Evolutionary conservation across 345 rosid genomes (phyloP).

Genomic region (Cardamine resedifolia): DNA sequence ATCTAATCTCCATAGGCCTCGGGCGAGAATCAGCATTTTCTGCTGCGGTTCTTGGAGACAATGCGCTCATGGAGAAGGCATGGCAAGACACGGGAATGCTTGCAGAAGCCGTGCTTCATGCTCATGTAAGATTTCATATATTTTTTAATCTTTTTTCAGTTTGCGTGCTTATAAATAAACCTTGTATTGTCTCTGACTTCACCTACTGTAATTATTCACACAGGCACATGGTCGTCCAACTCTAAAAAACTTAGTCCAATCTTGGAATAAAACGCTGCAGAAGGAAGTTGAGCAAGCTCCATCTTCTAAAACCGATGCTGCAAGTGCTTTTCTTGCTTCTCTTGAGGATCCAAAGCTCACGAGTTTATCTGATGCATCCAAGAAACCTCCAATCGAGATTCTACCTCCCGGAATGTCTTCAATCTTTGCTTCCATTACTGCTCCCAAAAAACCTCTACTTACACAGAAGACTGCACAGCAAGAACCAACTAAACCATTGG

Average conservation of each 20-base stretch:
- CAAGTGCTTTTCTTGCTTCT: conserved; percentile 87
- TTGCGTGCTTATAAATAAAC: background rate
- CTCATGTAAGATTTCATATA: conserved; percentile 65
- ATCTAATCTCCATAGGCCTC: conserved; percentile 81
- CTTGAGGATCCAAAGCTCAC: conserved; percentile 88
- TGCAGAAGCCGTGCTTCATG: conserved; percentile 98
- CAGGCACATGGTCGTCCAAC: conserved; percentile 98
- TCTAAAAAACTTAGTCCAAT: conserved; percentile 76
- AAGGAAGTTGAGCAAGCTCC: conserved; percentile 81
- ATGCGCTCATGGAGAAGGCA: conserved; percentile 95
- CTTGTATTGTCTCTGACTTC: conserved; percentile 4
- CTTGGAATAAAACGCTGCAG: conserved; percentile 90
- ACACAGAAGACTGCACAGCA: conserved; percentile 49
- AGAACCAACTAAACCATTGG: conserved; percentile 55
- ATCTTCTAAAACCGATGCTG: conserved; percentile 81
- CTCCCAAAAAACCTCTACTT: conserved; percentile 66
- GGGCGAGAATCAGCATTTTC: conserved; percentile 98
- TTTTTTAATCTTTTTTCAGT: background rate
- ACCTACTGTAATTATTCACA: conserved; percentile 23
- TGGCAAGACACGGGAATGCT: conserved; percentile 99
- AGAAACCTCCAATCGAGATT: conserved; percentile 83
- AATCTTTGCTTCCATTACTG: conserved; percentile 65
- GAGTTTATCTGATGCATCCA: conserved; percentile 80
- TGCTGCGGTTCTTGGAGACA: conserved; percentile 93
- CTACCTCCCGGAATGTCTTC: conserved; percentile 96